Evolutionary conservation across 1,284 basidiomycete genomes (phyloP).

Genomic region (Cutaneotrichosporon mucoides): DNA sequence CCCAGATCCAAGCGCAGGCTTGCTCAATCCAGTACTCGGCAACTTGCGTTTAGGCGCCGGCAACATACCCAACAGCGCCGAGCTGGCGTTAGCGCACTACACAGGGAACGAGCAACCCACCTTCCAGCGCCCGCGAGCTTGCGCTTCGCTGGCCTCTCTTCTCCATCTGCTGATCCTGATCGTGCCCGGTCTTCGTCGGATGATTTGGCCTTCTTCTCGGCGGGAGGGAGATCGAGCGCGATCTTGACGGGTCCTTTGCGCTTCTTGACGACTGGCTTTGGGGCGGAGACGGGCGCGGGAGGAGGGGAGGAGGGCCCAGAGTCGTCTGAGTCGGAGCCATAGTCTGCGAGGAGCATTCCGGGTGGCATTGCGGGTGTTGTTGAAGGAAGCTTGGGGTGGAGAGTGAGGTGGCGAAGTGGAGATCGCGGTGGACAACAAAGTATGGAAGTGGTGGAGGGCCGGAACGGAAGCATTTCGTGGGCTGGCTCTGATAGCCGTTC

Average conservation of each 20-base stretch:
- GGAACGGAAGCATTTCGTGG: too few species aligned
- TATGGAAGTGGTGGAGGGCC: too few species aligned
- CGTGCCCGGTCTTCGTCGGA: too few species aligned
- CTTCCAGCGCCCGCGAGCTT: conserved; percentile 20
- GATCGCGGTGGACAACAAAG: too few species aligned
- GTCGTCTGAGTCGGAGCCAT: conserved; percentile 43
- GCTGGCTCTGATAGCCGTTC: too few species aligned
- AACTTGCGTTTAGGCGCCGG: conserved; percentile 47
- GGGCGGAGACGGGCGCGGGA: conserved; percentile 5
- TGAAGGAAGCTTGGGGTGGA: neutral
- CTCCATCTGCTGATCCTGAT: neutral
- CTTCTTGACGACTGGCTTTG: conserved; percentile 14
- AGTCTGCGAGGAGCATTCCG: conserved; percentile 45
- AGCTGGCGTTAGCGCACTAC: conserved; percentile 22
- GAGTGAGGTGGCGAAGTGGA: too few species aligned
- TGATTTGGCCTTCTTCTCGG: neutral
- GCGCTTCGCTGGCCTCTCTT: conserved; percentile 19
- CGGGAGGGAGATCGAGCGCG: conserved; percentile 39
- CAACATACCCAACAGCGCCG: conserved; percentile 45
- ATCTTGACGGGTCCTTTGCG: conserved; percentile 44
- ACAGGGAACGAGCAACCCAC: conserved; percentile 1
- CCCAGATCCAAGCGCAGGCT: too few species aligned
- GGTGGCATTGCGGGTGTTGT: neutral
- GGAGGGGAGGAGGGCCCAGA: neutral
- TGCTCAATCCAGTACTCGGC: neutral